Conservation (phyloP, 2,329 filamentous ascomycete genomes). For the Neonectria punicea region DNA sequence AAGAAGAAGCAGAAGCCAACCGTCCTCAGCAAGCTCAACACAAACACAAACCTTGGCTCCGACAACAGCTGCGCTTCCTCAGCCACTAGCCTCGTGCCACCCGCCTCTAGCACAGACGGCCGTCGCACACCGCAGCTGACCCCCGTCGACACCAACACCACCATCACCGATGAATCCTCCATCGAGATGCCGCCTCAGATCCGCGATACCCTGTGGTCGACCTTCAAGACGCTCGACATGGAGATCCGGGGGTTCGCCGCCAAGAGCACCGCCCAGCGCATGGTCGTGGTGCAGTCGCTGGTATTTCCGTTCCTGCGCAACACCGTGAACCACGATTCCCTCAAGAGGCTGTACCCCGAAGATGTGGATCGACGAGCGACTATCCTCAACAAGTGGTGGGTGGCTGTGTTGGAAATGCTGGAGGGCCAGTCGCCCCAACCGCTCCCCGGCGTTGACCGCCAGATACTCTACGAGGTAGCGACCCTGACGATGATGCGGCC, state of each 20-base stretch:
- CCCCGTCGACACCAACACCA: slow-evolving; percentile 52
- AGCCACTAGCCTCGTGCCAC: slow-evolving; percentile 56
- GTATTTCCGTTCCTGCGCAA: slow-evolving; percentile 82
- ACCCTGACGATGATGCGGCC: slow-evolving; percentile 86
- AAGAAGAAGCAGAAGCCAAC: slow-evolving; percentile 59
- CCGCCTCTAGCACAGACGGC: slow-evolving; percentile 52
- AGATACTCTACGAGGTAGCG: slow-evolving; percentile 80
- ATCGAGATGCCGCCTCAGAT: slow-evolving; percentile 56
- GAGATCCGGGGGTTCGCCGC: slow-evolving; percentile 68
- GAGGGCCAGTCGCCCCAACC: slow-evolving; percentile 75
- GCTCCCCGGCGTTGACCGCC: slow-evolving; percentile 85
- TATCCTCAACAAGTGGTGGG: slow-evolving; percentile 94
- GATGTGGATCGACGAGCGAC: slow-evolving; percentile 83
- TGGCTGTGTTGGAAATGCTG: slow-evolving; percentile 81
- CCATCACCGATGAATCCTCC: slow-evolving; percentile 57
- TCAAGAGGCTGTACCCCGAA: slow-evolving; percentile 73
- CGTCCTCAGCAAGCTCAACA: slow-evolving; percentile 53
- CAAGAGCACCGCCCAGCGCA: slow-evolving; percentile 78
- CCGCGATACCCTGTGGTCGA: slow-evolving; percentile 65
- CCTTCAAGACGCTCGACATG: slow-evolving; percentile 65
- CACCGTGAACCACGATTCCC: slow-evolving; percentile 75
- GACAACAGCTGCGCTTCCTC: slow-evolving; percentile 60
- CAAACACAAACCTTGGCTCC: slow-evolving; percentile 46
- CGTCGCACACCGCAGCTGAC: slow-evolving; percentile 53
- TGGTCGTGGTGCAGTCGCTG: slow-evolving; percentile 76